These are phyloP conservation scores for Tuber melanosporum DNA, from an alignment of 495 filamentous ascomycete genomes.

Conservation along the genomic window DNA sequence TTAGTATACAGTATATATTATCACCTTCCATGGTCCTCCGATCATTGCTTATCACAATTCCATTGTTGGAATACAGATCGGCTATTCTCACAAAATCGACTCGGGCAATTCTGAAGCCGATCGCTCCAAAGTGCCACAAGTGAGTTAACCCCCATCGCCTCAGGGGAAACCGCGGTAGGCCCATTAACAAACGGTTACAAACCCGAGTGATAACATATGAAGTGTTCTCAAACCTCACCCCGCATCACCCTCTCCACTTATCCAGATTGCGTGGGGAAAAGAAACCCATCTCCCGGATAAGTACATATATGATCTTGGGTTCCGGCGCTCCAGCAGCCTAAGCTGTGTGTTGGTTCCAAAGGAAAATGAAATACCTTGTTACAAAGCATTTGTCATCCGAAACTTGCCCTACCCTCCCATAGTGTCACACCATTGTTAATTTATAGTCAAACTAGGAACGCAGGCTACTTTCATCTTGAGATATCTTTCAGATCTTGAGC, in stretches of 20 bases:
- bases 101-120: neutral
- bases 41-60: neutral
- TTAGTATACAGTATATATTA: neutral
- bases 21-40: neutral
- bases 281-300: neutral
- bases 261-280: neutral
- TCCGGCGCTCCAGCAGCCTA: neutral
- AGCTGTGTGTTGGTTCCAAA: neutral
- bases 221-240: neutral
- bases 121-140: neutral
- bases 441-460: neutral
- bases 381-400: neutral
- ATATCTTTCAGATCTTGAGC: neutral
- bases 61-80: neutral
- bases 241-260: neutral
- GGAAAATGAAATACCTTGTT: neutral
- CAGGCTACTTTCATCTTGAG: neutral
- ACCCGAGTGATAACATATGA: neutral
- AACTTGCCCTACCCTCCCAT: neutral
- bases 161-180: neutral
- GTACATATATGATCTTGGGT: neutral
- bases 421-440: neutral
- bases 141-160: neutral
- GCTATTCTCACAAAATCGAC: neutral
- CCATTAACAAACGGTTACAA: neutral